Conservation (phyloP, 208 protist species). For the Leishmania arabica region DNA sequence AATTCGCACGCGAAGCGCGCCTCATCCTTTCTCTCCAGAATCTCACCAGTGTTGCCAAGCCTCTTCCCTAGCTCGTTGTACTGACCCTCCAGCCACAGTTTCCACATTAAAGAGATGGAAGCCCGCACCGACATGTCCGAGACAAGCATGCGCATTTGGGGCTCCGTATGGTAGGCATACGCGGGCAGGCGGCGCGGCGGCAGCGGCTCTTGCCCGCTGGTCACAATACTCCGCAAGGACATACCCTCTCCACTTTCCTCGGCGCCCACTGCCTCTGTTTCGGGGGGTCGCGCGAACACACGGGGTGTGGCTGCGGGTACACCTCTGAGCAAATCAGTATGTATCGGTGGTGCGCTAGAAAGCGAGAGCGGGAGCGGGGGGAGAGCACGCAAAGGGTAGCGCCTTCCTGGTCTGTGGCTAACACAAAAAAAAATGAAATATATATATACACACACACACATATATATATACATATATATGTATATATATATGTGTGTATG, state of each 20-base stretch:
- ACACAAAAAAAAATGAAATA: not conserved
- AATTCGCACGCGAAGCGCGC: conserved; percentile 53
- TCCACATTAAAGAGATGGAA: conserved; percentile 18
- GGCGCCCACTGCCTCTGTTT: not conserved
- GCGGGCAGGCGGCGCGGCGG: conserved; percentile 24
- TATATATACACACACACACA: too few relatives aligned
- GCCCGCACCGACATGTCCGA: conserved; percentile 9
- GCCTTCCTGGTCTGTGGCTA: not conserved
- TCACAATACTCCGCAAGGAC: conserved; percentile 18
- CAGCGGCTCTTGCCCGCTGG: conserved; percentile 25
- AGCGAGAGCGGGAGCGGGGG: not conserved
- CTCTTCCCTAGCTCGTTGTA: conserved; percentile 25
- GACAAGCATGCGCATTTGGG: not conserved
- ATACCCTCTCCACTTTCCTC: not conserved
- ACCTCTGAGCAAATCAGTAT: not conserved
- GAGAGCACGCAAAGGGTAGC: not conserved
- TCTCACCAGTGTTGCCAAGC: conserved; percentile 32
- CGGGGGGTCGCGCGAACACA: too few relatives aligned
- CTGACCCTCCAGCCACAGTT: conserved; percentile 25
- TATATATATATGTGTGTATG: too few relatives aligned
- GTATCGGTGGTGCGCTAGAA: not conserved
- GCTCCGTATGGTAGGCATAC: conserved; percentile 9
- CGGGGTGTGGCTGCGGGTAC: not conserved
- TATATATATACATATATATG: too few relatives aligned
- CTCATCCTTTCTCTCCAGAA: conserved; percentile 52